Base-by-base conservation (phyloP, 1,284 basidiomycete genomes). In the Violaceomyces palustris region DNA sequence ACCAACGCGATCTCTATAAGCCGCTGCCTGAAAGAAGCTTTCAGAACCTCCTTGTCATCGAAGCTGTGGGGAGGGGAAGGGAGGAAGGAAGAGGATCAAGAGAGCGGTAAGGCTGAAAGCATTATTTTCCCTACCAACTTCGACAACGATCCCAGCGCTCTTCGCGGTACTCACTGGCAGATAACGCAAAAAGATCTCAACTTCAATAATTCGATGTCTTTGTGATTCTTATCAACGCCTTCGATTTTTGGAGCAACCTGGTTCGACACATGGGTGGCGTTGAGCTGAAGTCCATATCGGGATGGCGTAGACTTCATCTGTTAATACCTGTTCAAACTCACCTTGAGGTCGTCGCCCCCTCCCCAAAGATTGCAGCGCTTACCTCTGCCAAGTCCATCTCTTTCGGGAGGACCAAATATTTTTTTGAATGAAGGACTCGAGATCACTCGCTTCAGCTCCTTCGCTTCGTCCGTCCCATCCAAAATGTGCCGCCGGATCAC, bases 281-380 rank as follows among this genome's bases (percentile, higher is more conserved):
- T n/a, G n/a, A n/a, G n/a, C n/a, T 40, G 27, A 4, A 30, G 26
- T 4, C 15, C 14, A 15, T 42, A 35, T 12, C 18, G 23, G 69
- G 91, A 91, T 1, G 88, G 88, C 9, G 88, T 87, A 3, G 82
- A 81, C 74, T 91, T 92, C 37, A 91, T 76, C 67, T 87, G 83
- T 62, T 88, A 88, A 9, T 21, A 32, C 3, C 87, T 85, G 45
- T 74, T 73, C 0, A 88, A 88, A 73, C 88, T 91, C 3, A 92
- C 81, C 67, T 80, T 90, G 67, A 81, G 80, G 38, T 82, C 75
- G 44, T 77, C 70, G 25, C 85, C 84, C 35, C 83, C 79, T 4
- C 80, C 76, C 62, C 81, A 77, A 1, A 82, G 82, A 34, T 76
- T 77, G 1, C 50, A 41, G 12, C 40, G 41, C 26, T 44, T 24